Evolutionary conservation across 2,329 filamentous ascomycete species (phyloP).

Genomic region (Cercospora nicotianae): DNA sequence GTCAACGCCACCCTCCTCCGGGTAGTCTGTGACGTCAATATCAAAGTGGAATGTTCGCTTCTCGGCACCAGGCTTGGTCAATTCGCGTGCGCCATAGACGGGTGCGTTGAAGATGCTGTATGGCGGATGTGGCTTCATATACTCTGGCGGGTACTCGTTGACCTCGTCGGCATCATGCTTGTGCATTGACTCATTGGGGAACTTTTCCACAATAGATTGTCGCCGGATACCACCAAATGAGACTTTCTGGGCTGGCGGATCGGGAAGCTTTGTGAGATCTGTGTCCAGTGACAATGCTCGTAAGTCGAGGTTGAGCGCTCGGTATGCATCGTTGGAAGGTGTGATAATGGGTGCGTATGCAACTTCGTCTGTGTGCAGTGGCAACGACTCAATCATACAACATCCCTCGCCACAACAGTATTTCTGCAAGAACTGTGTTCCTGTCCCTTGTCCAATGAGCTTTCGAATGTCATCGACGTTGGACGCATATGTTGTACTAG

Average conservation of each 20-base stretch:
- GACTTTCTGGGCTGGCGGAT: conserved; percentile 73
- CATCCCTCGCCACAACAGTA: conserved; percentile 66
- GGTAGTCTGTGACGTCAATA: conserved; percentile 93
- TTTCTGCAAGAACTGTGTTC: conserved; percentile 62
- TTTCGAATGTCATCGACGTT: conserved; percentile 57
- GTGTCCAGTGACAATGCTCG: conserved; percentile 70
- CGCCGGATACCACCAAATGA: conserved; percentile 45
- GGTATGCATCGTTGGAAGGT: conserved; percentile 83
- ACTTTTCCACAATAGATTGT: conserved; percentile 56
- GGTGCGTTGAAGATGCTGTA: conserved; percentile 90
- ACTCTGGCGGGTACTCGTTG: conserved; percentile 71
- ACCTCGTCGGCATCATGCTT: conserved; percentile 45
- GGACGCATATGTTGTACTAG: conserved; percentile 49
- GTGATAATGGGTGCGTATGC: conserved; percentile 51
- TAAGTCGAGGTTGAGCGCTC: conserved; percentile 74
- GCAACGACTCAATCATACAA: conserved; percentile 59
- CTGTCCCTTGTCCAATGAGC: conserved; percentile 57
- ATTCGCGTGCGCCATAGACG: conserved; percentile 77
- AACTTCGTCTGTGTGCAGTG: conserved; percentile 47
- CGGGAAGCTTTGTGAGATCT: conserved; percentile 67
- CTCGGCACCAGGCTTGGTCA: conserved; percentile 85
- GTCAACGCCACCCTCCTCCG: conserved; percentile 77
- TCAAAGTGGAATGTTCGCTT: conserved; percentile 98
- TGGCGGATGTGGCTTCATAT: conserved; percentile 91
- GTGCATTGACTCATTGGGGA: conserved; percentile 48